Evolutionary conservation across 768 basidiomycete genomes (phyloP), one percentile per base, ranked within the genome.

Genomic region (Gloeopeniophorella convolvens): DNA sequence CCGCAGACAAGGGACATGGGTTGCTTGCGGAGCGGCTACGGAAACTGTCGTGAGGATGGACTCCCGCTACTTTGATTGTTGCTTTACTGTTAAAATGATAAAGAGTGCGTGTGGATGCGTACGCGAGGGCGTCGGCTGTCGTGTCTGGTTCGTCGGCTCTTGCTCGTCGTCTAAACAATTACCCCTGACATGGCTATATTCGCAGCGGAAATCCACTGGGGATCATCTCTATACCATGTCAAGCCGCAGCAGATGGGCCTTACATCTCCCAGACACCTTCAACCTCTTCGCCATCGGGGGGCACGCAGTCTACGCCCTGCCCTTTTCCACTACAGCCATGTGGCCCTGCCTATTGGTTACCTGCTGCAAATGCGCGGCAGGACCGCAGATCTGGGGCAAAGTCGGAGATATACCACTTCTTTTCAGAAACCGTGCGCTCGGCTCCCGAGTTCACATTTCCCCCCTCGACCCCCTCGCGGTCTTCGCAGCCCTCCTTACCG

Each of bases 51-150:
- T 82, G 10, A 67, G 70, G 2, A 68, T 87, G 58, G 78, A 83
- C 50, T 58, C 76, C 5, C 65, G 63, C 10, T 85, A 85, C 64
- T 82, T 85, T 61, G 77, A 79, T 55, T 65, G 72, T 28, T 56
- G 67, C 11, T 66, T 71, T 12, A 67, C 74, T 15, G 71, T 74
- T 32, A 73, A 73, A 62, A 75, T 78, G 62, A 68, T 75, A 48
- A 70, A 68, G 53, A 78, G 74, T 54, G 66, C 77, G 3, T 86
- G 84, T 56, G 82, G 83, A 12, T 87, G 84, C 58, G 62, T 79
- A 32, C 73, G 79, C 28, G 82, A 85, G 63, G 83, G 82, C 5
- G 69, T 87, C 9, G 84, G 80, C 16, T 87, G 84, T 65, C 71
- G 74, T 2, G 71, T 71, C 37, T 83, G 80, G 79, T 73, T 45